These are phyloP conservation scores for Nematodospora valgi DNA, from an alignment of 805 yeast genomes.

Conservation along the genomic window DNA sequence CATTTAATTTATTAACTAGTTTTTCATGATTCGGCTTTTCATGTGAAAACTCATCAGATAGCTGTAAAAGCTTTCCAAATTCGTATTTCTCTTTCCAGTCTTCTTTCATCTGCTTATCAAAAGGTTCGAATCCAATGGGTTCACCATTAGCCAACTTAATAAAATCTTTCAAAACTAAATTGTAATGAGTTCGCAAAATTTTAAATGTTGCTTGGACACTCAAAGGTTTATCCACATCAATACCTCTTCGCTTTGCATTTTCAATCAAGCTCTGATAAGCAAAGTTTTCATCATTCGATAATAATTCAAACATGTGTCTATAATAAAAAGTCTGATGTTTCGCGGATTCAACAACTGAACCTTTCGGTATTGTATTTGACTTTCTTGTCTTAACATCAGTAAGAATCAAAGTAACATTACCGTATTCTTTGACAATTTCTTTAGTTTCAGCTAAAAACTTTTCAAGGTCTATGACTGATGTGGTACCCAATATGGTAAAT, in stretches of 20 bases:
- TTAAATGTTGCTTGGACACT: conserved; percentile 36
- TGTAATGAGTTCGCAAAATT: conserved; percentile 34
- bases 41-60: conserved; percentile 1
- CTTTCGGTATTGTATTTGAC: conserved; percentile 38
- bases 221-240: conserved; percentile 49
- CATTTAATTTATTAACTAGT: conserved; percentile 12
- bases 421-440: conserved; percentile 13
- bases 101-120: conserved; percentile 24
- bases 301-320: conserved; percentile 42
- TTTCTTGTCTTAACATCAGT: conserved; percentile 64
- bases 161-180: conserved; percentile 41
- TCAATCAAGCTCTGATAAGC: conserved; percentile 43
- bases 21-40: background rate
- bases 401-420: conserved; percentile 13
- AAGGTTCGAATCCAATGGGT: conserved; percentile 38
- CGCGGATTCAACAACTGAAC: conserved; percentile 46
- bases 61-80: conserved; percentile 7
- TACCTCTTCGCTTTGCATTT: conserved; percentile 45
- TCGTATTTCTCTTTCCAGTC: background rate
- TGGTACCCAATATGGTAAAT: too few relatives aligned
- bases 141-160: conserved; percentile 44
- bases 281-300: conserved; percentile 19
- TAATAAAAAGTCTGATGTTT: conserved; percentile 63
- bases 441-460: conserved; percentile 15
- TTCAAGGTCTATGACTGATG: conserved; percentile 22